Evolutionary conservation across 495 filamentous ascomycete genomes (phyloP).

Genomic region (Podospora tetraspora): DNA sequence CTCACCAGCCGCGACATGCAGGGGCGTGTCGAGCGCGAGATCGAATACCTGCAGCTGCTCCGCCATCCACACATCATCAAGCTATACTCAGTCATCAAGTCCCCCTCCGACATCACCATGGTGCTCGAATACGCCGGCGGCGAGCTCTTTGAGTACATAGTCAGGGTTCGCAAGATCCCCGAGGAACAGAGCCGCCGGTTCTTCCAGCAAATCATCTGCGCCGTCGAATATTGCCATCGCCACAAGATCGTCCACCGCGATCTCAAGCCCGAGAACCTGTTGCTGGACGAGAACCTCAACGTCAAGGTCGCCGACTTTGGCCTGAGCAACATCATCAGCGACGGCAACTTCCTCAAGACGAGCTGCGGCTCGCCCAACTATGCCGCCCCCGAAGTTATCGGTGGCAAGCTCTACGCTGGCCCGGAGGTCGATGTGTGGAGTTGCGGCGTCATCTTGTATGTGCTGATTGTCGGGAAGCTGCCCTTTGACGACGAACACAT

Average conservation of each 20-base stretch:
- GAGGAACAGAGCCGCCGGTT: conserved; percentile 90
- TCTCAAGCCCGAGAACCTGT: conserved; percentile 92
- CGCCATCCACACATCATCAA: conserved; percentile 99
- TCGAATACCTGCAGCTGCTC: conserved; percentile 92
- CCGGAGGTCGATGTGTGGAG: conserved; percentile 99
- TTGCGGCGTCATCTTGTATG: conserved; percentile 96
- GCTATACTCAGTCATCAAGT: conserved; percentile 95
- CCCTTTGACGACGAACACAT: conserved; percentile 96
- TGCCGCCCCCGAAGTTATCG: conserved; percentile 95
- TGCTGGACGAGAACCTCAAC: conserved; percentile 88
- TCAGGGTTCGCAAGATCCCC: conserved; percentile 79
- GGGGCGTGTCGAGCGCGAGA: conserved; percentile 92
- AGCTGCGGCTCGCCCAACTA: conserved; percentile 98
- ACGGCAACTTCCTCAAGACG: conserved; percentile 97
- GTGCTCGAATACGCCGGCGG: conserved; percentile 95
- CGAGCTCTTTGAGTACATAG: conserved; percentile 96
- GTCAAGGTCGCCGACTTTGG: conserved; percentile 99
- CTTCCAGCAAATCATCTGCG: conserved; percentile 99
- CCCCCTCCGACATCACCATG: conserved; percentile 92
- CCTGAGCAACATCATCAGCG: conserved; percentile 98
- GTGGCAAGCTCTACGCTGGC: conserved; percentile 93
- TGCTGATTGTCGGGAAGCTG: conserved; percentile 81
- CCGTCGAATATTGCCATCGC: conserved; percentile 96
- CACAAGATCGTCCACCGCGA: conserved; percentile 99
- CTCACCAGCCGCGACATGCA: conserved; percentile 95